Conservation (phyloP, 306 rosid genomes). For the Medicago lupulina region DNA sequence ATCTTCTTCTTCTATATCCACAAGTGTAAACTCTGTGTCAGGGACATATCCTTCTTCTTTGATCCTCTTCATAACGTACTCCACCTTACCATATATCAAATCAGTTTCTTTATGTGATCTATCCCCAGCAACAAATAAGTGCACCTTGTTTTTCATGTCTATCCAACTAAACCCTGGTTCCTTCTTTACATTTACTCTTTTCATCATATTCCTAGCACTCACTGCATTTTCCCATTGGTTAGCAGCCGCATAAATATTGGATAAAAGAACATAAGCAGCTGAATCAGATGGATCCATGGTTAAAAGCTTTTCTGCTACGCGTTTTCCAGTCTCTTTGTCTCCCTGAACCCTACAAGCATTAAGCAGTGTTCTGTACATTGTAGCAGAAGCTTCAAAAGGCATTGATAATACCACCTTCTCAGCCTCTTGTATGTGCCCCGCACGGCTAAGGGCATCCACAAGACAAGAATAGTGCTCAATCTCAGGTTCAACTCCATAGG, state of each 20-base stretch:
- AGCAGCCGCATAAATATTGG: slow-evolving; percentile 77
- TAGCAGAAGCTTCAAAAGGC: slow-evolving; percentile 88
- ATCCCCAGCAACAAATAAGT: slow-evolving; percentile 80
- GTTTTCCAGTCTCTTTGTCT: slow-evolving; percentile 63
- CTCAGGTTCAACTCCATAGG: slow-evolving; percentile 65
- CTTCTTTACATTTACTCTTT: slow-evolving; percentile 67
- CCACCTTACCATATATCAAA: slow-evolving; percentile 64
- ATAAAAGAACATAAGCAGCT: slow-evolving; percentile 71
- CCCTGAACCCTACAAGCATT: slow-evolving; percentile 79
- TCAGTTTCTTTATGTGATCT: slow-evolving; percentile 65
- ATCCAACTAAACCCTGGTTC: slow-evolving; percentile 91
- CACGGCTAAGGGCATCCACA: slow-evolving; percentile 84
- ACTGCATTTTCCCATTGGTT: slow-evolving; percentile 73
- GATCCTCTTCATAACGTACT: slow-evolving; percentile 61
- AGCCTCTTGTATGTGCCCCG: slow-evolving; percentile 71
- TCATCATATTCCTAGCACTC: slow-evolving; percentile 75
- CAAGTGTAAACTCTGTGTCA: slow-evolving; percentile 69
- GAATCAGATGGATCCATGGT: slow-evolving; percentile 79
- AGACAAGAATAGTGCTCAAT: slow-evolving; percentile 81
- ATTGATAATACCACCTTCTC: slow-evolving; percentile 68
- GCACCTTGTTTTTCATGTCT: slow-evolving; percentile 75
- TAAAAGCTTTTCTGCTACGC: slow-evolving; percentile 63
- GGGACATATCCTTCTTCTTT: slow-evolving; percentile 71
- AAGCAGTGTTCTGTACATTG: slow-evolving; percentile 74
- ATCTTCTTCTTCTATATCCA: slow-evolving; percentile 72